A percentile compares a stretch with the other conserved stretches of the same genome.
Evolutionary conservation across 768 basidiomycete genomes (phyloP).

Genomic region (Podaxis carcinomalis): DNA sequence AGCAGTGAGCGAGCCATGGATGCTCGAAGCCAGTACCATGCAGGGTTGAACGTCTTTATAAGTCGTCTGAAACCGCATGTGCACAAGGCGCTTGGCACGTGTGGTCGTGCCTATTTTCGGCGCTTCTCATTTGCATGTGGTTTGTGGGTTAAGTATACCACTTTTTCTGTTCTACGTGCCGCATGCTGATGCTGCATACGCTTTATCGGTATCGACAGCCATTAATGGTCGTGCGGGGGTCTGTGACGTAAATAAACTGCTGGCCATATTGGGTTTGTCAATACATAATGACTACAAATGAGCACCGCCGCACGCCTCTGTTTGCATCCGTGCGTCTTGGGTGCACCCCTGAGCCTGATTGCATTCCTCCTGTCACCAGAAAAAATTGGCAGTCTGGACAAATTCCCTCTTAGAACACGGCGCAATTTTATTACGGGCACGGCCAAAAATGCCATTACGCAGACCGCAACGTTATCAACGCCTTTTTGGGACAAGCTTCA

Average conservation of each 20-base stretch:
- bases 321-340: too few species aligned
- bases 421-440: neutral
- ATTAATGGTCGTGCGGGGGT: neutral
- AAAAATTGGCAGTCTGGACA: neutral
- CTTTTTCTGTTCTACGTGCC: neutral
- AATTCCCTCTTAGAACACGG: neutral
- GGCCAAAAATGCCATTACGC: neutral
- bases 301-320: too few species aligned
- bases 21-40: neutral
- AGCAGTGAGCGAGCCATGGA: neutral
- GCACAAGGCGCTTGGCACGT: slow-evolving; percentile 2
- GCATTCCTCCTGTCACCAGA: neutral
- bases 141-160: neutral
- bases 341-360: neutral
- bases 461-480: neutral
- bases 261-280: neutral
- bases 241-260: neutral
- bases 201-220: neutral
- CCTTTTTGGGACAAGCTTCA: neutral
- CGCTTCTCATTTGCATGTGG: slow-evolving; percentile 2
- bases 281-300: neutral
- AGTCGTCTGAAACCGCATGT: neutral
- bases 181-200: neutral
- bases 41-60: slow-evolving; percentile 2
- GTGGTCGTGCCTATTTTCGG: slow-evolving; percentile 2